Percentiles rank a stretch among this genome's conserved stretches.
Conservation (phyloP, 2,329 filamentous ascomycete genomes). For the Leptographium procerum region DNA sequence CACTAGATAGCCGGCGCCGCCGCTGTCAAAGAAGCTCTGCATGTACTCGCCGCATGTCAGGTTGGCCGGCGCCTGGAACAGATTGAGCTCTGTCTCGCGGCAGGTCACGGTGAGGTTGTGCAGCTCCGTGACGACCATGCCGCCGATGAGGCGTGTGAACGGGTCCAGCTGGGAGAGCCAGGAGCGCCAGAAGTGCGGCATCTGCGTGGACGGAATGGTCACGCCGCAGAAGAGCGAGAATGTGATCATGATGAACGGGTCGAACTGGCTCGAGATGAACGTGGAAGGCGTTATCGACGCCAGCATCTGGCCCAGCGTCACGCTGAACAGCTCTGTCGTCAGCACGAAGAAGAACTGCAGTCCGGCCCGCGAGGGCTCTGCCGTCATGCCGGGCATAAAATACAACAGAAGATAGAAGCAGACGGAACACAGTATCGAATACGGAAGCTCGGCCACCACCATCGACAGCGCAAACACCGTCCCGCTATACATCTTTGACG, state of each 20-base stretch:
- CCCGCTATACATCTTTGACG: slow-evolving; percentile 75
- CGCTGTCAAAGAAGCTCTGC: slow-evolving; percentile 52
- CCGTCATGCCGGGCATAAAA: slow-evolving; percentile 68
- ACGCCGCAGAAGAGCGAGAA: slow-evolving; percentile 85
- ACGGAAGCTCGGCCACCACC: slow-evolving; percentile 75
- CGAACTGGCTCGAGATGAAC: slow-evolving; percentile 68
- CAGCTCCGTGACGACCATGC: slow-evolving; percentile 69
- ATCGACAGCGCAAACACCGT: slow-evolving; percentile 69
- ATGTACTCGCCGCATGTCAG: slow-evolving; percentile 68
- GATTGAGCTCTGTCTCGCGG: slow-evolving; percentile 47
- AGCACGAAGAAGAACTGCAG: slow-evolving; percentile 83
- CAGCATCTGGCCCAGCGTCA: slow-evolving; percentile 67
- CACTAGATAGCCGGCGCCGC: slow-evolving; percentile 62
- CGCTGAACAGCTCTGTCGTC: slow-evolving; percentile 73
- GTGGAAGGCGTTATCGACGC: slow-evolving; percentile 67
- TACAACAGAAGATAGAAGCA: slow-evolving; percentile 75
- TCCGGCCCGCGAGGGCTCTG: slow-evolving; percentile 53
- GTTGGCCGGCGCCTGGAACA: slow-evolving; percentile 54
- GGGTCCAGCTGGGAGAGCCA: slow-evolving; percentile 80
- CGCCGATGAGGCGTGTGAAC: slow-evolving; percentile 70
- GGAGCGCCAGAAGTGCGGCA: slow-evolving; percentile 64
- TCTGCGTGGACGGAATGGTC: slow-evolving; percentile 65
- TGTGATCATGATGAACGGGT: slow-evolving; percentile 72
- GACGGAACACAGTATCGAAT: slow-evolving; percentile 69
- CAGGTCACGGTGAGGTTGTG: slow-evolving; percentile 55